phyloP scores from a whole-genome alignment of 495 filamentous ascomycete species.

The Tricharina praecox region DNA sequence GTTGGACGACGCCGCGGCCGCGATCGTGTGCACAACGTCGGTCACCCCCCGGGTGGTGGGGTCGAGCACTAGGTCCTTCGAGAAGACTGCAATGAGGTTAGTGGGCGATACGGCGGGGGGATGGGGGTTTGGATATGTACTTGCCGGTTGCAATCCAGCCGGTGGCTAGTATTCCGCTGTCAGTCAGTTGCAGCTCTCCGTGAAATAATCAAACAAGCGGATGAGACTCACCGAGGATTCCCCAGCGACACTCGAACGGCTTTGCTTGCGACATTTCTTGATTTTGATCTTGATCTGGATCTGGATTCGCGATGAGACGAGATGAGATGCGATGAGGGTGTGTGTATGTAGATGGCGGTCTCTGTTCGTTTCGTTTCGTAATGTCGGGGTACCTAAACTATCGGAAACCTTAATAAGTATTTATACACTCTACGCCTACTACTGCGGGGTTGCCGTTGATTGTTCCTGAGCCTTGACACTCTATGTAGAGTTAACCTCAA shows the following conservation, averaged over 20 bases:
- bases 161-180: neutral
- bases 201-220: neutral
- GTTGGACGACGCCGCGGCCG: slow-evolving; percentile 67
- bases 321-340: neutral
- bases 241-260: neutral
- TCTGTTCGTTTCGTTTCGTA: neutral
- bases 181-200: neutral
- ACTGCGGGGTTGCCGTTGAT: too few relatives aligned
- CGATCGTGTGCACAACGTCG: slow-evolving; percentile 62
- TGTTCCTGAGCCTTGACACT: too few relatives aligned
- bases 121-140: neutral
- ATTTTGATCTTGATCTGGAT: neutral
- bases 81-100: slow-evolving; percentile 34
- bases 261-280: neutral
- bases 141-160: neutral
- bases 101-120: neutral
- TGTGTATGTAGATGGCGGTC: neutral
- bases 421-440: too few relatives aligned
- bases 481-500: too few relatives aligned
- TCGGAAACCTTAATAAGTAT: too few relatives aligned
- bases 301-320: too few relatives aligned
- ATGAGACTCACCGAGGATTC: neutral
- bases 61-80: slow-evolving; percentile 65
- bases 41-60: slow-evolving; percentile 51
- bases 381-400: neutral